A percentile compares a stretch with the other conserved stretches of the same genome.
Evolutionary conservation across 176 grass and related monocot genomes (phyloP).

Genomic region (Musa troglodytarum): DNA sequence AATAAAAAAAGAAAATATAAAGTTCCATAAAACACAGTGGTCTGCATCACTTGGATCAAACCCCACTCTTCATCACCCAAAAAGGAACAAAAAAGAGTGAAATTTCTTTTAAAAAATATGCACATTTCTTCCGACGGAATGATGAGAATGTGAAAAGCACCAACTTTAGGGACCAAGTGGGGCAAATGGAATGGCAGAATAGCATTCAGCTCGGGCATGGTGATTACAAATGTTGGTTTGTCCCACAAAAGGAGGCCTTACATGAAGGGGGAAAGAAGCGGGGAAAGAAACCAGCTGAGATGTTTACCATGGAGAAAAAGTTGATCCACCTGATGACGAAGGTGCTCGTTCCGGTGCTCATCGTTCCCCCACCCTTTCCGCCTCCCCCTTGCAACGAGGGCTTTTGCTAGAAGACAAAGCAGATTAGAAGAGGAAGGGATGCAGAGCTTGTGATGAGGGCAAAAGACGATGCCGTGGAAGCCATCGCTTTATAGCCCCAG

Average conservation of each 20-base stretch:
- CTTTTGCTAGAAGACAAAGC: background rate
- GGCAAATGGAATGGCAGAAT: no score
- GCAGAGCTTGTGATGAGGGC: background rate
- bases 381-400: no score
- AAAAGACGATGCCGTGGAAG: background rate
- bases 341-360: constrained; percentile 52
- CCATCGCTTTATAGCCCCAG: background rate
- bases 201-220: no score
- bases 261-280: background rate
- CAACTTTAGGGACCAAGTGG: no score
- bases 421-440: background rate
- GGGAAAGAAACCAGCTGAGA: background rate
- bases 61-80: background rate
- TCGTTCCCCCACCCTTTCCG: constrained; percentile 14
- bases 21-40: no score
- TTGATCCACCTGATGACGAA: constrained; percentile 99
- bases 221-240: background rate
- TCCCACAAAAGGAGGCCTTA: background rate
- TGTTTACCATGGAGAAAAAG: constrained; percentile 82
- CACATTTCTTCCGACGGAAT: background rate
- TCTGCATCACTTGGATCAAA: background rate
- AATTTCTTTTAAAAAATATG: background rate
- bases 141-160: background rate
- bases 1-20: no score
- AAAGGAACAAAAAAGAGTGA: background rate